Base-by-base conservation (phyloP, 257 asterid genomes). In the Buddleja alternifolia region DNA sequence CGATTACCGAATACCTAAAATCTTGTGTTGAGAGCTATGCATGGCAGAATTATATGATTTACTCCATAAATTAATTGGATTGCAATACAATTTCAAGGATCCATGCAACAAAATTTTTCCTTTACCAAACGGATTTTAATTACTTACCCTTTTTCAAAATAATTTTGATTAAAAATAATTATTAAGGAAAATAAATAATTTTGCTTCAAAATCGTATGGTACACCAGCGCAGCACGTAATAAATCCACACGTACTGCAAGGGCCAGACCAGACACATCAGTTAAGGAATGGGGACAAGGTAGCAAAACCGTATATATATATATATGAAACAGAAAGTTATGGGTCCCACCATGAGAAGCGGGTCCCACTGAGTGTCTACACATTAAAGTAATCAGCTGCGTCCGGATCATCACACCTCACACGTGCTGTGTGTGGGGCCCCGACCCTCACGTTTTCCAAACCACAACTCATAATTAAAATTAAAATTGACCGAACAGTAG, bases 281-380 rank as follows among this genome's bases (percentile, higher is more conserved):
- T 71, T 63, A 55, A 75, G 80, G 82, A 75, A 78, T 70, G 81
- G 85, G 85, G 87, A 83, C 89, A 85, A 77, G 81, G 83, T 72
- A 70, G 29, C 85, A 75, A 65, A 73, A 77, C 76, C 23, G 75
- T 76, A 80, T 79, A 73, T 69, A 80, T 70, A 77, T 87, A 77
- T 62, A 83, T 66, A 5, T n/a, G 78, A 79, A 81, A 77, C 80
- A 67, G 51, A 67, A 57, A 12, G 2, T 19, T 1, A 0, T 12
- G 78, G 91, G 85, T 0, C 85, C 87, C 83, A 68, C 63, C 69
- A n/a, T 44, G 57, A 15, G 39, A 15, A 32, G 19, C 44, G 46
- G 59, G 59, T 7, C 56, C 59, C 40, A 24, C 14, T 12, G 29
- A 19, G 71, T 78, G 78, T 78, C 4, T 39, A 0, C 10, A 1